These are phyloP conservation scores for Lachnellula willkommii DNA, from an alignment of 2,329 filamentous ascomycete species.

Conservation along the genomic window DNA sequence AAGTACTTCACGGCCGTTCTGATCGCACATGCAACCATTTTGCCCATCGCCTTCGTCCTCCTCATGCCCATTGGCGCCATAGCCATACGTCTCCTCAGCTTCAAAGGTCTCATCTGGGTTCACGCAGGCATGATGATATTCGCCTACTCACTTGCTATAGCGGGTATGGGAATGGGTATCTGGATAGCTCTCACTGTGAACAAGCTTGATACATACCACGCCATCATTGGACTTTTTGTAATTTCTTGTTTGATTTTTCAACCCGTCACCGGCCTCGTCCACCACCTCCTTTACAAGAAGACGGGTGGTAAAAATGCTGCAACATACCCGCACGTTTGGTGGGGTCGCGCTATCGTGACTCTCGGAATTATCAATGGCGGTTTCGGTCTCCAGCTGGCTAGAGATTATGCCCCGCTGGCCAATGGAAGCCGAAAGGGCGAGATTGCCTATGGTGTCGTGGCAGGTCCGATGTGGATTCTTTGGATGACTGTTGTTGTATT, in stretches of 20 bases:
- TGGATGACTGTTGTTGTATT: constrained; percentile 38
- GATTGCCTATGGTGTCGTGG: constrained; percentile 52
- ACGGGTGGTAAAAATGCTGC: constrained; percentile 43
- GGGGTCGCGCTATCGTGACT: constrained; percentile 51
- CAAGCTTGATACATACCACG: constrained; percentile 37
- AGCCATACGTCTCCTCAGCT: constrained; percentile 55
- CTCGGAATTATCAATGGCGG: constrained; percentile 61
- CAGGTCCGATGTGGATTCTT: constrained; percentile 43
- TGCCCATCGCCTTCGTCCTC: constrained; percentile 52
- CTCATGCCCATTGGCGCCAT: constrained; percentile 58
- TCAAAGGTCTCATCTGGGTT: constrained; percentile 34
- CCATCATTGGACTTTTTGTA: constrained; percentile 51
- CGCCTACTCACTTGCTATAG: constrained; percentile 53
- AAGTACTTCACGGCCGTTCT: constrained; percentile 4
- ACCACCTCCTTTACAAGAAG: constrained; percentile 48
- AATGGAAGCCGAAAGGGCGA: constrained; percentile 32
- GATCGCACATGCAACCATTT: constrained; percentile 50
- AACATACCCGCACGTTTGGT: constrained; percentile 54
- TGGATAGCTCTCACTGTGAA: constrained; percentile 30
- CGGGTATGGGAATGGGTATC: constrained; percentile 53
- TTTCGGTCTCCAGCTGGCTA: constrained; percentile 50
- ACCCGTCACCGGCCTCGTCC: constrained; percentile 50
- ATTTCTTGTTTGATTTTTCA: constrained; percentile 50
- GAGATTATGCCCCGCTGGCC: constrained; percentile 24
- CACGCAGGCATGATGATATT: constrained; percentile 54